A percentile compares a stretch with the other conserved stretches of the same genome.
Conservation (phyloP, 192 early-diverging fungal species). For the Gorgonomyces haynaldii region DNA sequence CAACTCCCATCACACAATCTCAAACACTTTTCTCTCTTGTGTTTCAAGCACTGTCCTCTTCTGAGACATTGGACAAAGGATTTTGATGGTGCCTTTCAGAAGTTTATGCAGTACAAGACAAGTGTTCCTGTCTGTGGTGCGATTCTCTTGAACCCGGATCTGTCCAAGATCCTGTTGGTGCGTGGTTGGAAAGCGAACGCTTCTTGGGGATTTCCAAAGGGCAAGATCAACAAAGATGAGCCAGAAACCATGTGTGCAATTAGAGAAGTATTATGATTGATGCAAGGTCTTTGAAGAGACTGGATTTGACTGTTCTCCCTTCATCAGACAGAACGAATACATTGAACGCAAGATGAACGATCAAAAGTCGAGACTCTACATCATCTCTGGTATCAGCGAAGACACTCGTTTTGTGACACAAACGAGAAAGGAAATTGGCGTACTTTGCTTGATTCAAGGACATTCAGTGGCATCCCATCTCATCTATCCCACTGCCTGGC, state of each 20-base stretch:
- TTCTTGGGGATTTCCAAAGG: slow-evolving; percentile 97
- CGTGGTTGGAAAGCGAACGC: slow-evolving; percentile 77
- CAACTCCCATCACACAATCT: slow-evolving; percentile 72
- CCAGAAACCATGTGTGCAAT: slow-evolving; percentile 74
- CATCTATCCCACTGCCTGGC: slow-evolving; percentile 27
- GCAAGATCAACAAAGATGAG: slow-evolving; percentile 98
- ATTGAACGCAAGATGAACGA: slow-evolving; percentile 82
- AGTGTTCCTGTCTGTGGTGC: slow-evolving; percentile 96
- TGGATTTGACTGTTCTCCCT: slow-evolving; percentile 73
- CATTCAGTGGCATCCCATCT: slow-evolving; percentile 36
- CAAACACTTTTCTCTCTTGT: slow-evolving; percentile 47
- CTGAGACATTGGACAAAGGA: slow-evolving; percentile 79
- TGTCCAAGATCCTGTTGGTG: slow-evolving; percentile 77
- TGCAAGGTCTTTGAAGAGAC: slow-evolving; percentile 80
- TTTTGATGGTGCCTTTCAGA: slow-evolving; percentile 77
- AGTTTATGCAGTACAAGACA: slow-evolving; percentile 92
- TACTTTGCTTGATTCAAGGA: slow-evolving; percentile 27
- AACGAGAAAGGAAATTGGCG: slow-evolving; percentile 92
- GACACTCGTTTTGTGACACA: slow-evolving; percentile 66
- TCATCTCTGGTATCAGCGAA: slow-evolving; percentile 78
- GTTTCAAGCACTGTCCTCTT: slow-evolving; percentile 86
- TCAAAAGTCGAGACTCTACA: slow-evolving; percentile 84
- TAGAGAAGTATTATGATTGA: slow-evolving; percentile 60
- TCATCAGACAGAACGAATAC: slow-evolving; percentile 57
- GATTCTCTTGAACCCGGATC: slow-evolving; percentile 71